Evolutionary conservation across 73 alveolate genomes (phyloP), one percentile per base, ranked within the genome.

Genomic region (Blepharisma japonicum): DNA sequence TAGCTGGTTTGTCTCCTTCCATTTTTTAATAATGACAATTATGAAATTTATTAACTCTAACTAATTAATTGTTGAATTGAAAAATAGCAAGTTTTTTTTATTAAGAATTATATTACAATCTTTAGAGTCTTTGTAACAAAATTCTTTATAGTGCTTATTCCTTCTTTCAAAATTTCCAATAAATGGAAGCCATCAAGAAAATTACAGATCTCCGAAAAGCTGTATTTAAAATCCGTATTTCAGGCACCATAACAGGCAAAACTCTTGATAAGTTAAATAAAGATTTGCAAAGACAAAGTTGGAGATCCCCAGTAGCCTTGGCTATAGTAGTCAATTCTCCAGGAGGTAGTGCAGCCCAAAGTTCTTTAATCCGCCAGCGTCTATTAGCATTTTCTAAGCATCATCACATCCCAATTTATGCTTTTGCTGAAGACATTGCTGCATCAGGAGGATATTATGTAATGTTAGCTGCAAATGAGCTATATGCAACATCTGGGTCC

Each of bases 381-480:
- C 39, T 49, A 32, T 6, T 42, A 72, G 42, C 14, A 6, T 49
- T 11, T 51, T 6, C 20, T 0, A 49, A 77, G 42, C 50, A 68
- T 4, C 81, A 83, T 45, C 71, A 84, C 11, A 11, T 84, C 55
- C 88, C 91, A 14, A 45, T 84, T 18, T 80, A 79, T 8, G 78
- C 91, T 46, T 84, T 84, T 84, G 91, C 91, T 77, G 91, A 84
- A 68, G 91, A 84, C 78, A n/a, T 72, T 8, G 86, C 87, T 54
- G 87, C 87, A 14, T 79, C 88, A 20, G 91, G 87, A 46, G 91
- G 88, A 38, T 84, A 79, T 55, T 78, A 68, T 53, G 21, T 84
- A 68, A 50, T 84, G 68, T 48, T 61, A 55, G 55, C 81, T 14
- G 91, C 88, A 53, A 79, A 84, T 80, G 76, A 68, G 20, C 77